phyloP scores from a whole-genome alignment of 2,329 filamentous ascomycete species.

The Xylariaceae sp. region DNA sequence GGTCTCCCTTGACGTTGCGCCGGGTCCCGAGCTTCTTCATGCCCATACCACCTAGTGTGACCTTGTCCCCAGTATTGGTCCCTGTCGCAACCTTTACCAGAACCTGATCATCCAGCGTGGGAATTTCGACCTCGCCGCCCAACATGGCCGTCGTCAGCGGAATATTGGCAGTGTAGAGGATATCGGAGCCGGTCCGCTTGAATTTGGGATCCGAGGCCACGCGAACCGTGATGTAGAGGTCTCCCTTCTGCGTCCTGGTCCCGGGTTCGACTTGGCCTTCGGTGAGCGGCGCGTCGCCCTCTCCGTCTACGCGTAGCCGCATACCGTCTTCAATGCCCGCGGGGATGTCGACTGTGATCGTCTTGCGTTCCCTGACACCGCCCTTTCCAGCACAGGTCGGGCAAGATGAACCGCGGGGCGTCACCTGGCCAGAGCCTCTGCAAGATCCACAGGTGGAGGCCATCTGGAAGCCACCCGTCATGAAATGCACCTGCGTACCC shows the following conservation, averaged over 20 bases:
- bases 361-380: conserved; percentile 74
- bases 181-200: conserved; percentile 77
- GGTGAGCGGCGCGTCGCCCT: conserved; percentile 79
- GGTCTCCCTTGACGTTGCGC: conserved; percentile 64
- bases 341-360: conserved; percentile 83
- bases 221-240: conserved; percentile 84
- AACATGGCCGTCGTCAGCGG: conserved; percentile 89
- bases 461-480: conserved; percentile 94
- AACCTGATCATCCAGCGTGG: conserved; percentile 83
- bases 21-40: conserved; percentile 78
- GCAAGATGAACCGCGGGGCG: conserved; percentile 77
- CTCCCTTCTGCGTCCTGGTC: conserved; percentile 63
- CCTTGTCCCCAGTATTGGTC: conserved; percentile 84
- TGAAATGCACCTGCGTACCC: conserved; percentile 77
- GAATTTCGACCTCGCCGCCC: conserved; percentile 81
- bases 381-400: conserved; percentile 72
- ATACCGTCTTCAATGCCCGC: conserved; percentile 95
- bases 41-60: conserved; percentile 83
- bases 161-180: conserved; percentile 85
- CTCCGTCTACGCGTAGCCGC: conserved; percentile 75
- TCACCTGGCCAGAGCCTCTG: conserved; percentile 66
- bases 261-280: conserved; percentile 59
- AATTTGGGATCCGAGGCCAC: conserved; percentile 90
- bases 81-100: conserved; percentile 87
- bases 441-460: conserved; percentile 79